Percentiles rank a stretch among this genome's conserved stretches.
Evolutionary conservation across 2,329 filamentous ascomycete species (phyloP).

Genomic region (Metarhizium album): DNA sequence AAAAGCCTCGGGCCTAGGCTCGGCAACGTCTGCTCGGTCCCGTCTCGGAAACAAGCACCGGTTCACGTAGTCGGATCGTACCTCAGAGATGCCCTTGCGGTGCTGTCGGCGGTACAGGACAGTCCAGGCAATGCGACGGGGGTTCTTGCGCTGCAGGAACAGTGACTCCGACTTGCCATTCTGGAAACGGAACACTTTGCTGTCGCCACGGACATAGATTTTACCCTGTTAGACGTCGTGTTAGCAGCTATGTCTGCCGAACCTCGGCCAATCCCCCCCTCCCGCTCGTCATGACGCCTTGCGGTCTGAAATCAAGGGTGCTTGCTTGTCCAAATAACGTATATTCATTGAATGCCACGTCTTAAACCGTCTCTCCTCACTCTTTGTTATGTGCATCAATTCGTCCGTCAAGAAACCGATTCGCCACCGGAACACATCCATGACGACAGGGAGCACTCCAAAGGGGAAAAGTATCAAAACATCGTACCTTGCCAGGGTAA

Average conservation of each 20-base stretch:
- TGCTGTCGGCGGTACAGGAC: slow-evolving; percentile 96
- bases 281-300: not conserved
- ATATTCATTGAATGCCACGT: not conserved
- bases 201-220: slow-evolving; percentile 98
- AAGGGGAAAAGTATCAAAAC: slow-evolving; percentile 1
- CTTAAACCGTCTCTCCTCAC: not conserved
- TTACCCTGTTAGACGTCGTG: slow-evolving; percentile 60
- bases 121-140: slow-evolving; percentile 98
- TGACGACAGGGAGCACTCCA: not conserved
- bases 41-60: not conserved
- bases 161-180: slow-evolving; percentile 99
- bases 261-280: not conserved
- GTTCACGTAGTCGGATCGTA: slow-evolving; percentile 38
- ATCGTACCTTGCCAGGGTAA: slow-evolving; percentile 56
- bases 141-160: slow-evolving; percentile 99
- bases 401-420: not conserved
- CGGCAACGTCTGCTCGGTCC: not conserved
- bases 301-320: not conserved
- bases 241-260: slow-evolving; percentile 15
- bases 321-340: not conserved
- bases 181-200: slow-evolving; percentile 99
- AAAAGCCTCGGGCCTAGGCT: not conserved
- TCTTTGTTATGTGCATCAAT: not conserved
- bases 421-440: not conserved
- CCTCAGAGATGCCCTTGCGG: slow-evolving; percentile 99